Conservation (phyloP, 345 rosid genomes). For the Hirschfeldia incana region DNA sequence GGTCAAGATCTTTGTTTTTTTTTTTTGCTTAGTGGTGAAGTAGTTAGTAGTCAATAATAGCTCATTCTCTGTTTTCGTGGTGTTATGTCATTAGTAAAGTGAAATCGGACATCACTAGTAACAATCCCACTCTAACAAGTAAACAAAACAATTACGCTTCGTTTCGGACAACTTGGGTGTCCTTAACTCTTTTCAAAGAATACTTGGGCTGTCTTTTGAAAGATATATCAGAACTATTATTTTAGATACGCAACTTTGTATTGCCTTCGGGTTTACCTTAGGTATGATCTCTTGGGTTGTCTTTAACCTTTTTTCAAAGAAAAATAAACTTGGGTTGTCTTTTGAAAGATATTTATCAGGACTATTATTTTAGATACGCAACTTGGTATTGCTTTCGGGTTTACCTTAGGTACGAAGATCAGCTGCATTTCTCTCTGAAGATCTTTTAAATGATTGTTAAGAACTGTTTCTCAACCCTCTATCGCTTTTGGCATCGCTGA, state of each 20-base stretch:
- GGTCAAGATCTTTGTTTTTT: too few relatives aligned
- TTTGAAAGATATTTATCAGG: background rate
- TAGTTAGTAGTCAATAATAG: slow-evolving; percentile 10
- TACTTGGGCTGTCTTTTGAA: background rate
- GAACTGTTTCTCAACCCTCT: too few relatives aligned
- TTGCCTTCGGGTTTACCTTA: background rate
- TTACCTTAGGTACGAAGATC: too few relatives aligned
- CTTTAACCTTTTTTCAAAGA: too few relatives aligned
- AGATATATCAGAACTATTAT: too few relatives aligned
- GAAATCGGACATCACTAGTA: too few relatives aligned
- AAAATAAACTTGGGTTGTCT: background rate
- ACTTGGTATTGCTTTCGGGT: background rate
- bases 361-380: background rate
- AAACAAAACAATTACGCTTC: background rate
- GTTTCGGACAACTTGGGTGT: background rate
- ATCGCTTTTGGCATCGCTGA: too few relatives aligned
- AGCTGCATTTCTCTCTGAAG: too few relatives aligned
- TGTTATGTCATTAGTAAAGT: background rate
- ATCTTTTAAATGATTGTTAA: too few relatives aligned
- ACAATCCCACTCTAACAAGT: background rate
- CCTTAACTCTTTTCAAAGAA: too few relatives aligned
- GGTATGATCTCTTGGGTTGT: too few relatives aligned
- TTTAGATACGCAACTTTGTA: background rate
- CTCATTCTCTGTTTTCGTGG: background rate
- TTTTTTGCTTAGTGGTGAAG: slow-evolving; percentile 14